A percentile compares a stretch with the other conserved stretches of the same genome.
Evolutionary conservation across 208 protist species (phyloP).

Genomic region (Trypanosoma boissoni): DNA sequence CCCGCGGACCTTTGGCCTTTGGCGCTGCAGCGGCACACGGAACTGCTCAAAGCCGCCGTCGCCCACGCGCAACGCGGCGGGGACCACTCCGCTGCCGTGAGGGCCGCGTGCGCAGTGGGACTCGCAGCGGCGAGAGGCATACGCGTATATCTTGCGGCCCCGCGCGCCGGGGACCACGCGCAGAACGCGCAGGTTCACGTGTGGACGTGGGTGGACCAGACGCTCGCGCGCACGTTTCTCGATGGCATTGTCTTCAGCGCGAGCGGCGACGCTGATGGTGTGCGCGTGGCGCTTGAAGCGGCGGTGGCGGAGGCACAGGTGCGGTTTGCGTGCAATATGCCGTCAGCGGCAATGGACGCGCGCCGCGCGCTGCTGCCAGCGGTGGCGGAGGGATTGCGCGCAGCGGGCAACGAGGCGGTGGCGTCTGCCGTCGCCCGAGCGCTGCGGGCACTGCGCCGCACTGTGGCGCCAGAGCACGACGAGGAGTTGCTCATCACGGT

Average conservation of each 20-base stretch:
- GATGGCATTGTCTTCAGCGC: neutral
- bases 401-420: neutral
- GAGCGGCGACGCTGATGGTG: neutral
- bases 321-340: constrained; percentile 10
- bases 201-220: neutral
- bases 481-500: constrained; percentile 9
- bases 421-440: constrained; percentile 2
- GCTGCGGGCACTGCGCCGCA: constrained; percentile 13
- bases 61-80: constrained; percentile 6
- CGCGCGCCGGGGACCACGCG: neutral
- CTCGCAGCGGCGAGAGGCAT: constrained; percentile 41
- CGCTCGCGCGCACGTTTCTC: neutral
- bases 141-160: constrained; percentile 33
- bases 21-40: constrained; percentile 60
- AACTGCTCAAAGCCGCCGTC: constrained; percentile 54
- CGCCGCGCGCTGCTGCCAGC: constrained; percentile 10
- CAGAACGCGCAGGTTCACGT: too few species aligned
- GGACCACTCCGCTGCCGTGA: constrained; percentile 4
- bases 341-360: constrained; percentile 18
- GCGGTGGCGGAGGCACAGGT: constrained; percentile 16
- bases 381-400: neutral
- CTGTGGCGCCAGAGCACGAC: neutral
- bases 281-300: neutral
- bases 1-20: constrained; percentile 69
- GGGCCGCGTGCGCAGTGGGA: constrained; percentile 28